Base-by-base conservation (phyloP, 768 basidiomycete species). In the Leccinum rimulosum region DNA sequence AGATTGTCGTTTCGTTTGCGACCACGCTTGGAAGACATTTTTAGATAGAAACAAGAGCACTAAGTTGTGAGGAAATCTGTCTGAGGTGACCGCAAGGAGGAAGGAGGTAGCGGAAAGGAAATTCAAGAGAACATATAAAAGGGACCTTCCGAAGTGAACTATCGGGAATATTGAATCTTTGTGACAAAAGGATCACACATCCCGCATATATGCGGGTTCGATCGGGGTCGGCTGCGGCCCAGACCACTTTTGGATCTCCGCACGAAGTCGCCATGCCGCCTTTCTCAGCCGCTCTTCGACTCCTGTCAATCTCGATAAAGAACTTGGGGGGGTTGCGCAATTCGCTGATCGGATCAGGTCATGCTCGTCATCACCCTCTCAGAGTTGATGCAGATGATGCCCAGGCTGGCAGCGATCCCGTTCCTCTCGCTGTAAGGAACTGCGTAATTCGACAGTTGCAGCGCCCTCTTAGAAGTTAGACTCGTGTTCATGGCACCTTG, bases 21-120 rank as follows among this genome's bases (percentile, higher is more conserved):
- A 61, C 91, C 92, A 68, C 91, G 86, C 77, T 92, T 93, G 62
- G 89, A 91, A 66, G 89, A 91, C 88, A 90, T 91, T 66, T 66
- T 67, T 67, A 56, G 43, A 62, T 60, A 59, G 56, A 60, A 28
- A 56, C 47, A 53, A 40, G 25, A 54, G 60, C 52, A 36, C 52
- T 56, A 27, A 31, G 59, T 48, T 59, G 57, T 49, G 61, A 50
- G 55, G 45, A 63, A 43, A 58, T 64, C 50, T 19, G 66, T 60
- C 58, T 65, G 66, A 60, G 65, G 64, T 71, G 70, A 64, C 68
- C 64, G 71, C 66, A 63, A 65, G 70, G 69, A 67, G 66, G 68
- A 67, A 71, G 67, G 64, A 60, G 59, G 65, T 58, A 63, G 64
- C 67, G 69, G 66, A 73, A 70, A 69, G 70, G 64, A 67, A 71